These are phyloP conservation scores for Fragaria iinumae DNA, from an alignment of 306 rosid genomes.

Conservation along the genomic window DNA sequence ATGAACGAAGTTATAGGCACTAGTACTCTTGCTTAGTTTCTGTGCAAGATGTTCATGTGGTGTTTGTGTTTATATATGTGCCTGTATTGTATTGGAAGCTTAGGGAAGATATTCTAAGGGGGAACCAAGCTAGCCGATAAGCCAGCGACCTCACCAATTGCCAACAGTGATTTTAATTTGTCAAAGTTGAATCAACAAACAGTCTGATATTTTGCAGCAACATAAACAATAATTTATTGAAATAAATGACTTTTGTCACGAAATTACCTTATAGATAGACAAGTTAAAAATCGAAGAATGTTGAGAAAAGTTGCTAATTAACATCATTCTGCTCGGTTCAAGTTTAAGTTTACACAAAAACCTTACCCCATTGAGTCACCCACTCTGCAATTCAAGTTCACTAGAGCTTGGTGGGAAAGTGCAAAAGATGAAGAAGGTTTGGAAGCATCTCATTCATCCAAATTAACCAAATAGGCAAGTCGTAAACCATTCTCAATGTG, in stretches of 20 bases:
- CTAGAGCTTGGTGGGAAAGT: background rate
- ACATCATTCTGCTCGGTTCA: background rate
- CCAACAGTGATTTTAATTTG: background rate
- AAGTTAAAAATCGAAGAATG: background rate
- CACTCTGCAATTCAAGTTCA: background rate
- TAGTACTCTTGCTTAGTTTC: conserved; percentile 11
- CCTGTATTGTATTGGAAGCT: background rate
- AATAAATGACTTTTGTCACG: background rate
- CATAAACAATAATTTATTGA: background rate
- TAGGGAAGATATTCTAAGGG: conserved; percentile 14
- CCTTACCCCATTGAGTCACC: background rate
- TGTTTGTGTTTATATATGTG: conserved; percentile 1
- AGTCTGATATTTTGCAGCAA: background rate
- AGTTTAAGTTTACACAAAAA: background rate
- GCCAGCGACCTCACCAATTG: conserved; percentile 20
- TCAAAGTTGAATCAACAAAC: background rate
- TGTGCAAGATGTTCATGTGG: conserved; percentile 20
- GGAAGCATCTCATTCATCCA: background rate
- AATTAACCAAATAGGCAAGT: background rate
- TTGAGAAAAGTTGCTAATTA: background rate
- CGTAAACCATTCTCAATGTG: background rate
- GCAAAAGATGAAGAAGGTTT: background rate
- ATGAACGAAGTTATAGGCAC: conserved; percentile 13
- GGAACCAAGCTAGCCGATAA: background rate
- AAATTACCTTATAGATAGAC: background rate